Base-by-base conservation (phyloP, 495 filamentous ascomycete genomes). In the Staphylotrichum longicolle region DNA sequence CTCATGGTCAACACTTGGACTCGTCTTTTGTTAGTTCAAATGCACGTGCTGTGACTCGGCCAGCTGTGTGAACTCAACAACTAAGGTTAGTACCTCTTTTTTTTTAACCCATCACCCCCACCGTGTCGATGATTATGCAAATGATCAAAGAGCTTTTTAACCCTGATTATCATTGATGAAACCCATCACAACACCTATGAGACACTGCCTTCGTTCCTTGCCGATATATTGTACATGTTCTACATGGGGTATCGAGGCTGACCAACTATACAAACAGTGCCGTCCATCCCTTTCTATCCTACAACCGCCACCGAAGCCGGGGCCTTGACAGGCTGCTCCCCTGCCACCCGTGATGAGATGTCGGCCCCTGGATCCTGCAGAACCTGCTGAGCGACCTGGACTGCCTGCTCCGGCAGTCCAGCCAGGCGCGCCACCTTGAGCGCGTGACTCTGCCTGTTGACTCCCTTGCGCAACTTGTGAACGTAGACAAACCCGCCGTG, bases 341-440 rank as follows among this genome's bases (percentile, higher is more conserved):
- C 52, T 46, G 39, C n/a, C 7, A 33, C 10, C 10, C 30, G 40
- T 57, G 45, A 47, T 33, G 41, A 35, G 11, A 60, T 60, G 12
- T 52, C 57, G 2, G 50, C 62, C 42, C 54, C 66, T 37, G 57
- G 63, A 14, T 44, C 32, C 57, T 67, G 73, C 55, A 84, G 63
- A 4, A 82, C 68, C 53, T 72, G 64, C 59, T 68, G 70, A 5
- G 88, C 88, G 54, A 87, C 70, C 27, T 74, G 75, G 45, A 91
- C 81, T 2, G 83, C 83, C 41, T 78, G 73, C 54, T 80, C 81
- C 5, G 88, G 88, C 54, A 91, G 66, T 66, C 91, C 92, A 11
- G 94, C 95, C 62, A 98, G 72, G 56, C 85, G 82, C 12, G 95
- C 95, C 9, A 98, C 94, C 68, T 95, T 97, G 49, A 98, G 71